Evolutionary conservation across 2,329 filamentous ascomycete species (phyloP).

Genomic region (Hypoxylon sp.): DNA sequence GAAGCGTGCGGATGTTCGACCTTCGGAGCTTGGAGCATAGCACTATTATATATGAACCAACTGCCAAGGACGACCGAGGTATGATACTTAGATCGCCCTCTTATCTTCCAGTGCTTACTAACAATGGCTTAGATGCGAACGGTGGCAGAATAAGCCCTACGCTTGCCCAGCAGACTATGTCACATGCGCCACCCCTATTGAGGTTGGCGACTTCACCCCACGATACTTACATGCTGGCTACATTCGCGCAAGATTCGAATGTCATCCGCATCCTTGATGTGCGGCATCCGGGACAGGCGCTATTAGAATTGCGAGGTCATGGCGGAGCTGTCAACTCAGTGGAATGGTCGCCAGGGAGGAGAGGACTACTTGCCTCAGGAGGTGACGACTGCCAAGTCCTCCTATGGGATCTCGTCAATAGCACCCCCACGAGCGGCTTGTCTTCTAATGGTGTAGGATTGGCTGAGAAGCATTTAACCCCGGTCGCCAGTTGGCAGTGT

Average conservation of each 20-base stretch:
- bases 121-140: constrained; percentile 63
- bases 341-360: constrained; percentile 91
- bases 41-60: constrained; percentile 98
- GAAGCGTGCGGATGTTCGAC: constrained; percentile 99
- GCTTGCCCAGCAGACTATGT: constrained; percentile 82
- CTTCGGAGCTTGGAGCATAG: constrained; percentile 95
- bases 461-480: constrained; percentile 73
- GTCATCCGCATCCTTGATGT: constrained; percentile 96
- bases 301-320: constrained; percentile 93
- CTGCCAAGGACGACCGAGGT: constrained; percentile 85
- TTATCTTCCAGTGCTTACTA: constrained; percentile 6
- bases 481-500: constrained; percentile 84
- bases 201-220: constrained; percentile 92
- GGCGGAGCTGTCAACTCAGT: constrained; percentile 89
- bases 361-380: constrained; percentile 91
- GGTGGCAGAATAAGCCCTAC: constrained; percentile 79
- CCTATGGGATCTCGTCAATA: constrained; percentile 91
- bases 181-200: constrained; percentile 81
- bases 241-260: constrained; percentile 93
- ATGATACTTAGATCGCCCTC: constrained; percentile 48
- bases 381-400: constrained; percentile 93
- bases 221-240: constrained; percentile 95
- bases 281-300: constrained; percentile 92
- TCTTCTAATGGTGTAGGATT: constrained; percentile 65
- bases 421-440: constrained; percentile 63